These are phyloP conservation scores for Leccinum fibrillosum DNA, from an alignment of 768 basidiomycete genomes.

Conservation along the genomic window DNA sequence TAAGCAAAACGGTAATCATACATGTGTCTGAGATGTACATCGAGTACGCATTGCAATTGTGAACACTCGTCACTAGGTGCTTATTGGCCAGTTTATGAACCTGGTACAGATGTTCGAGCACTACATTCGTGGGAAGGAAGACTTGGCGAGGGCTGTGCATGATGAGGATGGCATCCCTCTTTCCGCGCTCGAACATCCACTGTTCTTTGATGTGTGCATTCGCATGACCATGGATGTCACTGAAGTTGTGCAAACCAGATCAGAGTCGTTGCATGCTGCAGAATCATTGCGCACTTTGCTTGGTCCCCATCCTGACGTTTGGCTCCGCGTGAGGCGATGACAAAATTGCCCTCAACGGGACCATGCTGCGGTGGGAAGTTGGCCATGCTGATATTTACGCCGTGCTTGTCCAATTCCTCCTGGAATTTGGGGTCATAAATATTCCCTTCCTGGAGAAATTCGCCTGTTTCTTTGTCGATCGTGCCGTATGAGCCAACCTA, in stretches of 20 bases:
- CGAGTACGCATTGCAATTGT: conserved; percentile 31
- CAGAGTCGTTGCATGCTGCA: not conserved
- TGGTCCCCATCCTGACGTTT: conserved; percentile 7
- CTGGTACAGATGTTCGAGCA: conserved; percentile 26
- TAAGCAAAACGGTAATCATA: not conserved
- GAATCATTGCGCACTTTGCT: conserved; percentile 14
- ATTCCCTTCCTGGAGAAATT: conserved; percentile 33
- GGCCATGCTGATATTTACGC: conserved; percentile 11
- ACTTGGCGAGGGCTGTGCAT: conserved; percentile 28
- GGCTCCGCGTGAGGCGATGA: conserved; percentile 21
- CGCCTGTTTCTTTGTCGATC: conserved; percentile 30
- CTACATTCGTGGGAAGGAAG: conserved; percentile 15
- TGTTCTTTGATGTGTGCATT: conserved; percentile 29
- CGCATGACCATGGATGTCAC: conserved; percentile 17
- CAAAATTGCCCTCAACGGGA: conserved; percentile 20
- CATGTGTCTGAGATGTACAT: conserved; percentile 32
- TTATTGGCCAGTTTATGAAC: conserved; percentile 27
- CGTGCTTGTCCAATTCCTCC: conserved; percentile 12
- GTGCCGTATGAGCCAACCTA: conserved; percentile 37
- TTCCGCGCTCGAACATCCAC: conserved; percentile 29
- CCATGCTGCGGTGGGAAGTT: conserved; percentile 15
- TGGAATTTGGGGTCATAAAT: conserved; percentile 29
- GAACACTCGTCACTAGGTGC: conserved; percentile 29
- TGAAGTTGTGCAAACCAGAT: not conserved
- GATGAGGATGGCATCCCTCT: conserved; percentile 31